phyloP scores from a whole-genome alignment of 345 rosid genomes.

The Salix viminalis region DNA sequence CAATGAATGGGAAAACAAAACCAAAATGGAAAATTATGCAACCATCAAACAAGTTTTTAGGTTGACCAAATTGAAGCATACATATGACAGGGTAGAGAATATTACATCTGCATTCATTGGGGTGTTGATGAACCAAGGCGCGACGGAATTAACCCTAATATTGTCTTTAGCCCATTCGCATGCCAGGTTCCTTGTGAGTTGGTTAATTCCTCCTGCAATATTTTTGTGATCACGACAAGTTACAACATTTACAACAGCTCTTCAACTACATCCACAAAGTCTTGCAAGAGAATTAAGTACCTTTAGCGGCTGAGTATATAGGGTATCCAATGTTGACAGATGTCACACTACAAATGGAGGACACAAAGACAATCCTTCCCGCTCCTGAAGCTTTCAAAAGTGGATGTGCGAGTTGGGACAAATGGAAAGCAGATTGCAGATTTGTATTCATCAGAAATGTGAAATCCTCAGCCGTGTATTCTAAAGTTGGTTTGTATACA shows the following conservation, averaged over 20 bases:
- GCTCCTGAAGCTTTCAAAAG: slow-evolving; percentile 1
- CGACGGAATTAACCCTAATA: neutral
- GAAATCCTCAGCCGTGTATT: neutral
- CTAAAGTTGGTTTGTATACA: neutral
- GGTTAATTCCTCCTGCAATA: neutral
- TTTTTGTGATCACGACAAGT: neutral
- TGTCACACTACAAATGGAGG: neutral
- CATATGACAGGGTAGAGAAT: neutral
- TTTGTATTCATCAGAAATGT: neutral
- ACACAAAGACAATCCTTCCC: neutral
- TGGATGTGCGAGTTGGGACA: neutral
- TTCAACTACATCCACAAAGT: neutral
- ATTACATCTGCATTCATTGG: neutral
- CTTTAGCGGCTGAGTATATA: neutral
- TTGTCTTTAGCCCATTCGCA: neutral
- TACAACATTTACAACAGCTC: neutral
- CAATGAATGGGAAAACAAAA: neutral
- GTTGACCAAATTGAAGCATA: neutral
- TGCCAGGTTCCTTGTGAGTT: neutral
- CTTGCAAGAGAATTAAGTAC: neutral
- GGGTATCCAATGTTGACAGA: neutral
- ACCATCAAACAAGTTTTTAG: neutral
- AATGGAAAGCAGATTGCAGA: neutral
- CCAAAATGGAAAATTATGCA: neutral
- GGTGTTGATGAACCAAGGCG: neutral